phyloP scores from a whole-genome alignment of 2,329 filamentous ascomycete genomes.

The Aspergillus viridinutans region DNA sequence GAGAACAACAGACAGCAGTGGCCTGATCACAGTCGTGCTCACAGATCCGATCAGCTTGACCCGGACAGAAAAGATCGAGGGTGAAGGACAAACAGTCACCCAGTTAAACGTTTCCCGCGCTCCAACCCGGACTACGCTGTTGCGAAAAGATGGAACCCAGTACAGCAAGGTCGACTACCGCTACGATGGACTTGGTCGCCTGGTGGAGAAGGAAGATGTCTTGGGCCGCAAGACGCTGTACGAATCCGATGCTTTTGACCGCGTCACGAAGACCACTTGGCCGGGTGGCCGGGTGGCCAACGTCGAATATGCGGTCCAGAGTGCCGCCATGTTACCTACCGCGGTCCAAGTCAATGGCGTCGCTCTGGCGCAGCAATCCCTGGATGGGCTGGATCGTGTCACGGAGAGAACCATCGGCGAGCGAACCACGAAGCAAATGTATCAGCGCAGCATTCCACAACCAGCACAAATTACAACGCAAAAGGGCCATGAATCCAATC shows the following conservation, averaged over 20 bases:
- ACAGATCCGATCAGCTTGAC: conserved; percentile 2
- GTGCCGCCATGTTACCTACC: not conserved
- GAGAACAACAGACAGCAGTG: conserved; percentile 20
- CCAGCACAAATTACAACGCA: not conserved
- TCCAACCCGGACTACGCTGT: not conserved
- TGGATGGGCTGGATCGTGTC: conserved; percentile 2
- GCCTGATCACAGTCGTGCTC: not conserved
- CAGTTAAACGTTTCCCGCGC: not conserved
- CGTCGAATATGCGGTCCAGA: conserved; percentile 1
- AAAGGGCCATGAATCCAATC: not conserved
- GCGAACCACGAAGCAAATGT: not conserved
- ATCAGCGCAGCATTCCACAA: not conserved
- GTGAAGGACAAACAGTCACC: not conserved
- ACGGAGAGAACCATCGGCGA: not conserved
- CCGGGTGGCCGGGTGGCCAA: not conserved
- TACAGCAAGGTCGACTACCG: not conserved
- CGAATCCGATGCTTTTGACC: conserved; percentile 4
- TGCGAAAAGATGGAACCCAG: not conserved
- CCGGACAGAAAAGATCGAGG: not conserved
- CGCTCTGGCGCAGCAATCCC: not conserved
- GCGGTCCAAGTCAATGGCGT: not conserved
- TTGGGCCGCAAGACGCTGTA: conserved; percentile 3
- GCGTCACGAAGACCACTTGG: conserved; percentile 2
- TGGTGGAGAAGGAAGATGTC: not conserved
- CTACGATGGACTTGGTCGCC: conserved; percentile 5